A percentile compares a stretch with the other conserved stretches of the same genome.
phyloP scores from a whole-genome alignment of 2,329 filamentous ascomycete genomes.

The Teratosphaeria destructans region DNA sequence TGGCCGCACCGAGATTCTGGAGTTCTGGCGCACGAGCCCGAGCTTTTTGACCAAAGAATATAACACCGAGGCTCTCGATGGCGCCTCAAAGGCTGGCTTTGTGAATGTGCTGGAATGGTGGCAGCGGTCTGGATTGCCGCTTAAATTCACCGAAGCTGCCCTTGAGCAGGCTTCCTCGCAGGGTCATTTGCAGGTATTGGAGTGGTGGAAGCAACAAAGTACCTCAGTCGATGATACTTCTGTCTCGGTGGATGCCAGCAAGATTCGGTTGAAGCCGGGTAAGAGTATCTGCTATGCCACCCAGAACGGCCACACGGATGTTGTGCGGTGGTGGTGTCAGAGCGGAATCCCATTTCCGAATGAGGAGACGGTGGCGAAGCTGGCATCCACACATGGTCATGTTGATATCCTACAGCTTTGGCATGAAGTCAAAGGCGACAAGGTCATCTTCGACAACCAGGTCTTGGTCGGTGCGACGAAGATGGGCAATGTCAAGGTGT shows the following conservation, averaged over 20 bases:
- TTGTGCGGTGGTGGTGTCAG: constrained; percentile 79
- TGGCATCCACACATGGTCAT: constrained; percentile 76
- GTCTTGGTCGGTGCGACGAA: constrained; percentile 80
- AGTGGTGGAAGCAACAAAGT: constrained; percentile 74
- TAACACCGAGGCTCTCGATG: constrained; percentile 72
- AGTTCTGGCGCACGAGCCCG: constrained; percentile 81
- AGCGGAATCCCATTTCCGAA: constrained; percentile 71
- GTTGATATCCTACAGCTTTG: constrained; percentile 76
- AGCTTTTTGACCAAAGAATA: constrained; percentile 83
- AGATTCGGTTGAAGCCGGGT: constrained; percentile 61
- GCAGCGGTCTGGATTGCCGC: constrained; percentile 66
- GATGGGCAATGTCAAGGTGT: constrained; percentile 69
- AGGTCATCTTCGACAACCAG: constrained; percentile 72
- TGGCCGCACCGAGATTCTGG: constrained; percentile 70
- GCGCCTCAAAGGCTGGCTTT: constrained; percentile 76
- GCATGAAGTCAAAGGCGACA: constrained; percentile 63
- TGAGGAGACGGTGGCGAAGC: constrained; percentile 70
- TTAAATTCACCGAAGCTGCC: constrained; percentile 78
- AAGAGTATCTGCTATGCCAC: constrained; percentile 76
- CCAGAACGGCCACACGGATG: constrained; percentile 67
- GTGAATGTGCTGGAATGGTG: constrained; percentile 85
- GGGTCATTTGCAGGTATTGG: constrained; percentile 73
- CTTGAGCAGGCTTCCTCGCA: constrained; percentile 79
- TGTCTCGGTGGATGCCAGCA: constrained; percentile 17
- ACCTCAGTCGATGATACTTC: constrained; percentile 19